phyloP scores from a whole-genome alignment of 176 grass and related monocot genomes.

The Bonia amplexicaulis region DNA sequence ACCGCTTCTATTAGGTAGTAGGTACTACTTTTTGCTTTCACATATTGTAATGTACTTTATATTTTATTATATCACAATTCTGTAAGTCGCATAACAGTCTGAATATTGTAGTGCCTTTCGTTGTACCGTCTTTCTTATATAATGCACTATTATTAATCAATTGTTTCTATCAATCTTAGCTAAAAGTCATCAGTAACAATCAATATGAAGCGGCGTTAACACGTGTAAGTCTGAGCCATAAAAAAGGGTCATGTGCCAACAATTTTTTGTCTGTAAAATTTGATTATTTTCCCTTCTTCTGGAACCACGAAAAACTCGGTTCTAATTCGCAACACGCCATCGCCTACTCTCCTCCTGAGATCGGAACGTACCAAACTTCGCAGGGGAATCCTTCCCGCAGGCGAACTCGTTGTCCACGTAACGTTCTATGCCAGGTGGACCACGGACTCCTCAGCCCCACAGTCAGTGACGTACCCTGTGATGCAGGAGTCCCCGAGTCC shows the following conservation, averaged over 20 bases:
- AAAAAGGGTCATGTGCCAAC: no score
- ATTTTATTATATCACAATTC: no score
- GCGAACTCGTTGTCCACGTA: not conserved
- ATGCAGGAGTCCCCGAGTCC: not conserved
- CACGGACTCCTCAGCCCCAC: rapidly evolving
- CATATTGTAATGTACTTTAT: no score
- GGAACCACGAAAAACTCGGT: not conserved
- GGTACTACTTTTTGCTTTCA: no score
- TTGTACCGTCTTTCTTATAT: no score
- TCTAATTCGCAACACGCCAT: not conserved
- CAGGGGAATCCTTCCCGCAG: not conserved
- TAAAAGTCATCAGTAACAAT: no score
- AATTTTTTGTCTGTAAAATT: no score
- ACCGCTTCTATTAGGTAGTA: rapidly evolving
- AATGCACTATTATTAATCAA: no score
- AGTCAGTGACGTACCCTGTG: not conserved
- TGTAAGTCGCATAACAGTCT: rapidly evolving
- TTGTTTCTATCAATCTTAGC: rapidly evolving
- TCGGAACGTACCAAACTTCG: not conserved
- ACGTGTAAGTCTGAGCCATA: no score
- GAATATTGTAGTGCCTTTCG: no score
- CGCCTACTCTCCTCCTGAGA: not conserved
- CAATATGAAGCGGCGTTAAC: no score
- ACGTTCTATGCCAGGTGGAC: not conserved
- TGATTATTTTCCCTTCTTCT: not conserved